These are phyloP conservation scores for Bruguiera sexangula DNA, from an alignment of 345 rosid species.

Conservation along the genomic window DNA sequence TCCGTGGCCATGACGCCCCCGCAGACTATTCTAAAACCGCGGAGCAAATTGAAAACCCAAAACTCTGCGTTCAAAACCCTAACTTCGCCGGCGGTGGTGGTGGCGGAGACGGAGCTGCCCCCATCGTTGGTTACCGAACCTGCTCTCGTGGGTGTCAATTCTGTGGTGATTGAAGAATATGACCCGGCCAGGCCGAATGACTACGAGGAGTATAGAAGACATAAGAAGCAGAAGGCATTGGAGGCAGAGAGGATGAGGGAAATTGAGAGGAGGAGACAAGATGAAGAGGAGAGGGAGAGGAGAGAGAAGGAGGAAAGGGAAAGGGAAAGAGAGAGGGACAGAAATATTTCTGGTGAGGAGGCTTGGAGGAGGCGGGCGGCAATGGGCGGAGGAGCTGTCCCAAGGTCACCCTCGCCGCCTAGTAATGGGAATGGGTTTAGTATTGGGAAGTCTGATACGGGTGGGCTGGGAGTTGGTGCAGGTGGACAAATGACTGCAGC, in stretches of 20 bases:
- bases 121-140: constrained; percentile 37
- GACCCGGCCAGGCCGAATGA: constrained; percentile 95
- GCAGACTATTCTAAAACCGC: constrained; percentile 64
- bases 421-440: constrained; percentile 55
- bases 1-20: constrained; percentile 56
- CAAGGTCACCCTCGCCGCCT: constrained; percentile 79
- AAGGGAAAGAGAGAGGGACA: constrained; percentile 34
- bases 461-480: constrained; percentile 87
- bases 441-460: constrained; percentile 82
- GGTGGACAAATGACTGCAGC: constrained; percentile 99
- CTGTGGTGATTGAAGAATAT: constrained; percentile 85
- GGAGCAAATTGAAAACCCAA: constrained; percentile 44
- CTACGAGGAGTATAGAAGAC: constrained; percentile 78
- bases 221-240: constrained; percentile 64
- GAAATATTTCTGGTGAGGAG: constrained; percentile 86
- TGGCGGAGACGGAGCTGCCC: constrained; percentile 5
- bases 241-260: constrained; percentile 85
- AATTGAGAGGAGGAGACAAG: constrained; percentile 73
- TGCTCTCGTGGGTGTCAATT: constrained; percentile 72
- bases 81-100: constrained; percentile 6
- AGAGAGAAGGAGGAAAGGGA: constrained; percentile 49
- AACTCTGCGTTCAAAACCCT: constrained; percentile 18
- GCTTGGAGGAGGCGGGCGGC: constrained; percentile 97
- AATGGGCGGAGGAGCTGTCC: constrained; percentile 63
- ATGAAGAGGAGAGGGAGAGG: constrained; percentile 75